Evolutionary conservation across 1,139 yeast species (phyloP), one percentile per base, ranked within the genome.

Genomic region (Lodderomyces parapsilosis): DNA sequence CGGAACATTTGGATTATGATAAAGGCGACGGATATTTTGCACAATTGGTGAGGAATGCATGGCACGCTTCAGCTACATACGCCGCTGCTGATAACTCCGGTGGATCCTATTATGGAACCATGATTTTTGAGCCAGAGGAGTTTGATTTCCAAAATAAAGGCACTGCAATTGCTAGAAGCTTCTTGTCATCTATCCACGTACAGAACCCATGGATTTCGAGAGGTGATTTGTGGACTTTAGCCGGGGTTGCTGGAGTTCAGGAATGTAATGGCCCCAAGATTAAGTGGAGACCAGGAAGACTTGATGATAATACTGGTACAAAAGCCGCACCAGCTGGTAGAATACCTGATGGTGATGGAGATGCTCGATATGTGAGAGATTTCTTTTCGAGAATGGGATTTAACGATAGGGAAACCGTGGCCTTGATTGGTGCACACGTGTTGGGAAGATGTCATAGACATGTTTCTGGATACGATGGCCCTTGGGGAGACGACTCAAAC

Each of bases 401-500:
- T 63, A 73, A 74, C 51, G 96, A 89, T 56, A 79, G 83, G 63
- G 96, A 90, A 65, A 84, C 86, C 51, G 96, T 86, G 43, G 91
- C 93, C 35, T 72, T 90, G 52, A 73, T 87, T 55, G 97, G 97
- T 51, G 96, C 96, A 32, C 96, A 90, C 65, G 81, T 86, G 48
- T 74, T 89, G 51, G 96, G 96, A 49, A 66, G 76, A 55, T 86
- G 96, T 59, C 96, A 88, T 65, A 62, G 71, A 27, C 56, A 68
- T 39, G 72, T 74, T 51, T 76, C 85, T 10, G 97, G 96, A 2
- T 91, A 71, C 62, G 94, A 86, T 49, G 97, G 97, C 40, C 96
- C 96, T 41, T 91, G 98, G 98, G 94, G 93, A 44, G 93, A 91
- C 46, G 83, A 90, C 33, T 87, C 89, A 55, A 90, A 90, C 53